Percentiles rank a stretch among this genome's conserved stretches.
phyloP scores from a whole-genome alignment of 2,329 filamentous ascomycete genomes.

The Colletotrichum eremochloae region DNA sequence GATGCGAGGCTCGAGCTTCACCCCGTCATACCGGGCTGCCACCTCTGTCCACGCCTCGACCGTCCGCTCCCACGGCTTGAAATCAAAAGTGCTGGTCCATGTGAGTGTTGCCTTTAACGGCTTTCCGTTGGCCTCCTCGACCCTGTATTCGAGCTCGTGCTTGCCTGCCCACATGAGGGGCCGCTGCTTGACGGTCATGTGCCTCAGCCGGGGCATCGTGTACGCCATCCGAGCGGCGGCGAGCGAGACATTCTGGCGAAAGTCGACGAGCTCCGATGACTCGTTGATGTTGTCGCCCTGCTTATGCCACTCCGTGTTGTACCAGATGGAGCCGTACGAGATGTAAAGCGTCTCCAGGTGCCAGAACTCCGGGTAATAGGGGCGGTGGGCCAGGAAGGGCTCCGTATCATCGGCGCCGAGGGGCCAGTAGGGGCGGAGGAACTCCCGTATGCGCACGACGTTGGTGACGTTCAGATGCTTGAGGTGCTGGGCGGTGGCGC shows the following conservation, averaged over 20 bases:
- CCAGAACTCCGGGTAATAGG: constrained; percentile 30
- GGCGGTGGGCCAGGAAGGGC: constrained; percentile 26
- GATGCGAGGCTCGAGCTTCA: constrained; percentile 16
- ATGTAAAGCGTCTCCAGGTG: constrained; percentile 42
- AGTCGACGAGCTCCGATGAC: constrained; percentile 40
- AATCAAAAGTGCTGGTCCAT: constrained; percentile 44
- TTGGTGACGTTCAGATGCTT: constrained; percentile 41
- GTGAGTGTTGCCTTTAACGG: constrained; percentile 34
- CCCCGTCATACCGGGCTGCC: constrained; percentile 35
- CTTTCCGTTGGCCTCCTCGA: constrained; percentile 23
- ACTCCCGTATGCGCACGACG: constrained; percentile 42
- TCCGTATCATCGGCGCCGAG: constrained; percentile 32
- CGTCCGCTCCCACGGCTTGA: constrained; percentile 44
- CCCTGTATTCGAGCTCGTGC: constrained; percentile 43
- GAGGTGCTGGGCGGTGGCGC: constrained; percentile 37
- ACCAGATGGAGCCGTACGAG: constrained; percentile 44
- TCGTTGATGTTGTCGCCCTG: constrained; percentile 43
- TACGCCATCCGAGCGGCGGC: constrained; percentile 43
- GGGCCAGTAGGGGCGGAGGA: constrained; percentile 44
- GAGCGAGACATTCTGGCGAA: constrained; percentile 44
- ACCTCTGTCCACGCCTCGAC: constrained; percentile 45
- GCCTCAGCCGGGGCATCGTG: constrained; percentile 44
- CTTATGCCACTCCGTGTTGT: constrained; percentile 44
- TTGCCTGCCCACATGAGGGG: constrained; percentile 46
- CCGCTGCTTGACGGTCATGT: constrained; percentile 43